Evolutionary conservation across 371 early-diverging fungal species (phyloP).

Genomic region (Saksenaea vasiformis): DNA sequence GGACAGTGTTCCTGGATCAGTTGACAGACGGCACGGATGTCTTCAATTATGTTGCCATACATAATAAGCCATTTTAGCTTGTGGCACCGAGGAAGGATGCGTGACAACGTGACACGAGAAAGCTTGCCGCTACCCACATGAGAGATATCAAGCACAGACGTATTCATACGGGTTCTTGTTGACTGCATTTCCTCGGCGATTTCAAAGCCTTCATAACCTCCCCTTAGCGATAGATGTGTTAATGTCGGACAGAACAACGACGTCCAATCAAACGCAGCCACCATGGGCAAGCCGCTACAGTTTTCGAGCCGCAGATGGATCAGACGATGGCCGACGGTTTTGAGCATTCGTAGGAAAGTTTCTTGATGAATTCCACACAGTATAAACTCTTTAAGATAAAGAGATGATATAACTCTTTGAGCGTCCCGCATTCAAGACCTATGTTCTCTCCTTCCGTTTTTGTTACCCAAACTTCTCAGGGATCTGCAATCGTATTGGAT

Average conservation of each 20-base stretch:
- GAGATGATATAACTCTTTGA: neutral
- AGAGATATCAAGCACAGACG: neutral
- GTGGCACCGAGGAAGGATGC: neutral
- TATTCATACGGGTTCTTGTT: neutral
- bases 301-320: neutral
- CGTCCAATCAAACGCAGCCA: neutral
- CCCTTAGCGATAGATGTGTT: neutral
- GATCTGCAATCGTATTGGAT: neutral
- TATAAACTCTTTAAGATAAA: neutral
- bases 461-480: conserved; percentile 2
- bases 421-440: neutral
- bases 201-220: neutral
- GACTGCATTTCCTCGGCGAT: neutral
- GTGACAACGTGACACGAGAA: neutral
- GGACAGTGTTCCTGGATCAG: neutral
- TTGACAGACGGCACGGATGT: neutral
- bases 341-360: neutral
- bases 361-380: neutral
- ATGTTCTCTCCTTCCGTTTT: neutral
- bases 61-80: neutral
- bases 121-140: neutral
- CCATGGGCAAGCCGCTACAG: neutral
- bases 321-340: neutral
- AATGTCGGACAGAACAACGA: neutral
- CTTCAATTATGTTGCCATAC: neutral